phyloP scores from a whole-genome alignment of 768 basidiomycete species.

The Guyanaporus albipodus region DNA sequence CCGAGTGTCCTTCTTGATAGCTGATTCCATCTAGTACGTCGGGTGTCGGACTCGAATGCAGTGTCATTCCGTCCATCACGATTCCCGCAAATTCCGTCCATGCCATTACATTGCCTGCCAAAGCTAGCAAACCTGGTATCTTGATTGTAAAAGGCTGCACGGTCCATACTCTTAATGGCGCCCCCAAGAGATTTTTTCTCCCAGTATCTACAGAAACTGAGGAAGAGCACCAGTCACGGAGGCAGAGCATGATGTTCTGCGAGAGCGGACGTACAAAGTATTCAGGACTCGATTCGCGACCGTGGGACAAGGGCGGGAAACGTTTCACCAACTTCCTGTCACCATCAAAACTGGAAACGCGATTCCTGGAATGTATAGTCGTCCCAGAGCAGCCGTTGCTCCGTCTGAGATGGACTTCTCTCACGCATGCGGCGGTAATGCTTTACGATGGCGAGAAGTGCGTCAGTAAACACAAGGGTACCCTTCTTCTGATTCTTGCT shows the following conservation, averaged over 20 bases:
- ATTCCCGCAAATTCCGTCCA: slow-evolving; percentile 77
- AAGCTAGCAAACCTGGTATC: slow-evolving; percentile 58
- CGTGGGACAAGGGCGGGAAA: slow-evolving; percentile 51
- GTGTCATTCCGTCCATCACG: slow-evolving; percentile 50
- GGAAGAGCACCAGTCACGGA: slow-evolving; percentile 53
- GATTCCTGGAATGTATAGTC: slow-evolving; percentile 78
- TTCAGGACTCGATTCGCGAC: slow-evolving; percentile 66
- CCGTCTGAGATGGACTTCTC: slow-evolving; percentile 80
- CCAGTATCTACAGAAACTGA: slow-evolving; percentile 72
- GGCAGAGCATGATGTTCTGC: slow-evolving; percentile 56
- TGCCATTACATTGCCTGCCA: slow-evolving; percentile 65
- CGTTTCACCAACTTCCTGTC: slow-evolving; percentile 31
- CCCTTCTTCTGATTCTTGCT: slow-evolving; percentile 2
- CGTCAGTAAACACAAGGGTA: slow-evolving; percentile 22
- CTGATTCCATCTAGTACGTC: slow-evolving; percentile 57
- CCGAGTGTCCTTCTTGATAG: background rate
- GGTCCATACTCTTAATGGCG: slow-evolving; percentile 72
- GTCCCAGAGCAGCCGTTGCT: slow-evolving; percentile 85
- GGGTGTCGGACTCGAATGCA: slow-evolving; percentile 70
- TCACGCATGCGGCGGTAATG: slow-evolving; percentile 93
- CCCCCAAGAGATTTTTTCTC: slow-evolving; percentile 65
- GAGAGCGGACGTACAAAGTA: slow-evolving; percentile 73
- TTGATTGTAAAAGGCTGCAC: slow-evolving; percentile 75
- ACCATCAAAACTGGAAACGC: slow-evolving; percentile 29
- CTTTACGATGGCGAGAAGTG: slow-evolving; percentile 92